Percentiles rank a stretch among this genome's conserved stretches.
Conservation (phyloP, 306 rosid species). For the Medicago truncatula region DNA sequence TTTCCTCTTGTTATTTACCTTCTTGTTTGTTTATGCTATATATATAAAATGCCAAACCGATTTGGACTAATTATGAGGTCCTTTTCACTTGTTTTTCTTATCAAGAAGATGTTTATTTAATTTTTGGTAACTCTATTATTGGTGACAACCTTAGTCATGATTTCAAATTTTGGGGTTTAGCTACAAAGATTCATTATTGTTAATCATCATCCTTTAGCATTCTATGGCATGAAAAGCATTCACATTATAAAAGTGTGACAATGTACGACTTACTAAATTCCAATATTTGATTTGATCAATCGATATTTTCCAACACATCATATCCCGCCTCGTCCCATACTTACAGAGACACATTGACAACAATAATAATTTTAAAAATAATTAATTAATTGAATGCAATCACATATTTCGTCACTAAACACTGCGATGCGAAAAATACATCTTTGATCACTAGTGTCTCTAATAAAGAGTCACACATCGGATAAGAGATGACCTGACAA, state of each 20-base stretch:
- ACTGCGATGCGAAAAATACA: too few species aligned
- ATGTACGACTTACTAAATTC: constrained; percentile 32
- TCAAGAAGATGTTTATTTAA: not conserved
- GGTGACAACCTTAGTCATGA: constrained; percentile 1
- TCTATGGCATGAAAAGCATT: constrained; percentile 36
- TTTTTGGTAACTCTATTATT: constrained; percentile 29
- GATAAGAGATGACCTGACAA: too few species aligned
- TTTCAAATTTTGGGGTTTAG: constrained; percentile 30
- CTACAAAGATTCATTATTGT: constrained; percentile 23
- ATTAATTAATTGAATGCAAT: too few species aligned
- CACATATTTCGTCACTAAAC: too few species aligned
- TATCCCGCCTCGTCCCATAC: not conserved
- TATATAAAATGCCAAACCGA: constrained; percentile 18
- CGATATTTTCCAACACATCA: not conserved
- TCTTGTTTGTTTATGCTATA: constrained; percentile 32
- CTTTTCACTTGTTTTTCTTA: not conserved
- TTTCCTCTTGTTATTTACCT: constrained; percentile 38
- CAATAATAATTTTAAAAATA: too few species aligned
- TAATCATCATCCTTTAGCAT: constrained; percentile 38
- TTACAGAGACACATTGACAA: too few species aligned
- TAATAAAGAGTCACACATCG: too few species aligned
- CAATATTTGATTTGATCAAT: constrained; percentile 25
- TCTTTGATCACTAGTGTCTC: too few species aligned
- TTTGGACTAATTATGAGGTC: constrained; percentile 31
- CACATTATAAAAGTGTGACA: constrained; percentile 10